These are phyloP conservation scores for Phlyctochytrium bullatum DNA, from an alignment of 192 early-diverging fungal genomes.

Conservation along the genomic window DNA sequence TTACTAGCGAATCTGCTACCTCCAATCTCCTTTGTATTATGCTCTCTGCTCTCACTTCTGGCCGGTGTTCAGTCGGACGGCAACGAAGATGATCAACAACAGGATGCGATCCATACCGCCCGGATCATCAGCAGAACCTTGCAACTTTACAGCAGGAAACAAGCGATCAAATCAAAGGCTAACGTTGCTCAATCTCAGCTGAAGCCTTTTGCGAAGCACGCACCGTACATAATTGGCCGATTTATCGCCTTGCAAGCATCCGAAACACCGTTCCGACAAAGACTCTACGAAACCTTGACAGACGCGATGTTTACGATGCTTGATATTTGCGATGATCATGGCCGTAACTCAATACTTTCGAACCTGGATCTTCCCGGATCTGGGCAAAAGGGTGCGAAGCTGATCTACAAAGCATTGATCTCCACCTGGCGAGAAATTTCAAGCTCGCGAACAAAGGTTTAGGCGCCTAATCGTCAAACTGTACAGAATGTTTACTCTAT, in stretches of 20 bases:
- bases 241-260: constrained; percentile 54
- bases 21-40: too few relatives aligned
- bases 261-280: constrained; percentile 11
- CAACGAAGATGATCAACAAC: too few relatives aligned
- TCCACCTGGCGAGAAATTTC: not conserved
- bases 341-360: constrained; percentile 61
- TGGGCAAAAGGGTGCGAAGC: not conserved
- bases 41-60: too few relatives aligned
- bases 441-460: too few relatives aligned
- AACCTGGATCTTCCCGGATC: constrained; percentile 37
- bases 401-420: not conserved
- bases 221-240: constrained; percentile 35
- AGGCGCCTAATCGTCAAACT: too few relatives aligned
- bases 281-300: constrained; percentile 37
- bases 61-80: too few relatives aligned
- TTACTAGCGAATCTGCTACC: too few relatives aligned
- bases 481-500: too few relatives aligned
- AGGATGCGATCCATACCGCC: too few relatives aligned
- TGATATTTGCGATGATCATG: constrained; percentile 61
- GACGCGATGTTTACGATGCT: constrained; percentile 57
- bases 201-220: constrained; percentile 37
- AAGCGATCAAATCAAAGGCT: too few relatives aligned
- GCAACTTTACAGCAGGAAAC: too few relatives aligned
- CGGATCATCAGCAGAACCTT: too few relatives aligned
- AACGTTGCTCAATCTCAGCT: constrained; percentile 18